These are phyloP conservation scores for Crithidia expoeki DNA, from an alignment of 208 protist genomes.

Conservation along the genomic window DNA sequence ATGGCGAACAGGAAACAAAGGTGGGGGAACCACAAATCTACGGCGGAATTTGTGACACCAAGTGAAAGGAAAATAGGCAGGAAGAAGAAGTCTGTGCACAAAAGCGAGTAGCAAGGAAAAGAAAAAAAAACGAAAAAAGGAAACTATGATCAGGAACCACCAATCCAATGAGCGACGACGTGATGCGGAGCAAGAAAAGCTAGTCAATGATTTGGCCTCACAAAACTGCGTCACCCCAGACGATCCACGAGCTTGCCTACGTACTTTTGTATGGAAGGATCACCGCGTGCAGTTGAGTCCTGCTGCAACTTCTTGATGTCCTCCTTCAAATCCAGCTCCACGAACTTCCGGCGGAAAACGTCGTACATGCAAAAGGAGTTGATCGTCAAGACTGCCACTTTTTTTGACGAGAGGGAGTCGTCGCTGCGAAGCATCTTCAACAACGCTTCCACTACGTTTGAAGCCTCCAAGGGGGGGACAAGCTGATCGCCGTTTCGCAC, in stretches of 20 bases:
- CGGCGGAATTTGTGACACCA: not conserved
- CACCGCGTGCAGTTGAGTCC: conserved; percentile 35
- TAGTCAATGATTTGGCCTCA: not conserved
- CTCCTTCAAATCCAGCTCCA: conserved; percentile 52
- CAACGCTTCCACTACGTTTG: conserved; percentile 78
- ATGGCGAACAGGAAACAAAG: not conserved
- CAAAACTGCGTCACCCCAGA: conserved; percentile 9
- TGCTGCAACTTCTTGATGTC: conserved; percentile 65
- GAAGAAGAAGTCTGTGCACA: conserved; percentile 26
- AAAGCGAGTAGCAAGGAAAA: not conserved
- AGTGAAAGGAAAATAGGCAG: conserved; percentile 20
- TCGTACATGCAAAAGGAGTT: conserved; percentile 92
- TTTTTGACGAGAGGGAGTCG: conserved; percentile 64
- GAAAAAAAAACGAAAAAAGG: conserved; percentile 20
- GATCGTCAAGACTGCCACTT: conserved; percentile 89
- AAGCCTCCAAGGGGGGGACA: conserved; percentile 55
- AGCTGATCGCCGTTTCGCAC: conserved; percentile 91
- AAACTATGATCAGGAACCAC: conserved; percentile 1
- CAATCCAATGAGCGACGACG: not conserved
- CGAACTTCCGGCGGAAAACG: conserved; percentile 69
- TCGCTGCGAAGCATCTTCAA: conserved; percentile 73
- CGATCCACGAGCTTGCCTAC: conserved; percentile 34
- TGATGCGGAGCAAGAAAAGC: conserved; percentile 7
- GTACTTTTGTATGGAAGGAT: conserved; percentile 82
- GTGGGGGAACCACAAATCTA: not conserved